Base-by-base conservation (phyloP, 345 rosid genomes). In the Gossypium anomalum region DNA sequence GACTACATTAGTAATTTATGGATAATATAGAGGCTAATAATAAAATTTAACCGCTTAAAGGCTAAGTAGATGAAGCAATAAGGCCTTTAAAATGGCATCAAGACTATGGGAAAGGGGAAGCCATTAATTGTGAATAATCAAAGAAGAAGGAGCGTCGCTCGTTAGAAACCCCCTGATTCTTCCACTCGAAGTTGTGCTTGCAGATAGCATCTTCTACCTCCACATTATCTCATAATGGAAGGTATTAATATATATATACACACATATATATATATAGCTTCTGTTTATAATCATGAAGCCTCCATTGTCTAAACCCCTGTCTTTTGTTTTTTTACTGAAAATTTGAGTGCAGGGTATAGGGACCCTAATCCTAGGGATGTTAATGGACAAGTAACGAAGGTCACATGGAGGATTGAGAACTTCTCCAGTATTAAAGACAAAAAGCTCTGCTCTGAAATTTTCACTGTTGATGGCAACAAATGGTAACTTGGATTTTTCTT, bases 381-480 rank as follows among this genome's bases (percentile, higher is more conserved):
- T 29, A 29, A 29, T 29, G 1, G 5, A 29, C 38, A 17, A 38
- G 0, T n/a, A 4, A 41, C 9, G 1, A 64, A 41, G 78, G 82
- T 82, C 41, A 84, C 84, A 1, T 86, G 89, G 86, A 82, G 78
- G 7, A 70, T 84, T 70, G 82, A 78, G 57, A 80, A 80, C 71
- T 79, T 86, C 67, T 76, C 84, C 0, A 78, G 77, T 63, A 71
- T 80, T 4, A 82, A 78, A 59, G 51, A 67, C 20, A 80, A 79
- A 75, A 84, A 70, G 78, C 77, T 80, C 7, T 84, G 73, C 76
- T 82, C 86, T 27, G 89, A 80, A 25, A 49, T 52, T 57, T 86
- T 93, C 67, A 58, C 78, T 2, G 98, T 87, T 75, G 93, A 92
- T 38, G 84, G 94, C 14, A 86, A 85, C 73, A 87, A 85, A 85